These are phyloP conservation scores for Pythium apleroticum DNA, from an alignment of 352 stramenopile species.

Conservation along the genomic window DNA sequence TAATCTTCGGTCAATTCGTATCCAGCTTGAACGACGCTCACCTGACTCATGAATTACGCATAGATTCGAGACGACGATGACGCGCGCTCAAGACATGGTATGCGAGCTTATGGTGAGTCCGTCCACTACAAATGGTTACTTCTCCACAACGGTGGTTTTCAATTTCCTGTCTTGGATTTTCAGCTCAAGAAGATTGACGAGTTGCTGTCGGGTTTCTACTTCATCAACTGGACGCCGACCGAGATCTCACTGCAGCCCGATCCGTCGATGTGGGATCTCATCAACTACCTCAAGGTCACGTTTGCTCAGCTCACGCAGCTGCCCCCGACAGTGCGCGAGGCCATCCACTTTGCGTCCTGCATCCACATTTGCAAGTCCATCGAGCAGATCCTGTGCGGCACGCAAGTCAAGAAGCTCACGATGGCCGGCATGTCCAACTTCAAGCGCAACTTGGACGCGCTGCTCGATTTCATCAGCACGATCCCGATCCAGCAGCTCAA, in stretches of 20 bases:
- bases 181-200: conserved; percentile 86
- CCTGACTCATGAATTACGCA: too few species aligned
- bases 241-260: conserved; percentile 61
- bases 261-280: conserved; percentile 80
- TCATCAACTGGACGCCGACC: conserved; percentile 69
- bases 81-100: conserved; percentile 78
- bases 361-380: conserved; percentile 79
- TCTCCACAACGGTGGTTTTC: too few species aligned
- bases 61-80: conserved; percentile 78
- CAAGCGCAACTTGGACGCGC: conserved; percentile 71
- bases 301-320: conserved; percentile 66
- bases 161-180: background rate
- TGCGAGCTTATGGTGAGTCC: conserved; percentile 81
- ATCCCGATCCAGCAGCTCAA: conserved; percentile 59
- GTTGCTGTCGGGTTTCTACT: conserved; percentile 73
- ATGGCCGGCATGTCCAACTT: conserved; percentile 74
- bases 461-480: conserved; percentile 63
- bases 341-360: conserved; percentile 74
- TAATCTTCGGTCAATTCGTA: background rate
- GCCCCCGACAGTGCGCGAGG: conserved; percentile 55
- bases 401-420: conserved; percentile 65
- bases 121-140: too few species aligned
- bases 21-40: too few species aligned
- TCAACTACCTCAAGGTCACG: conserved; percentile 84
- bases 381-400: conserved; percentile 63